Evolutionary conservation across 2,329 filamentous ascomycete species (phyloP).

Genomic region (Allantophomopsis cytisporea): DNA sequence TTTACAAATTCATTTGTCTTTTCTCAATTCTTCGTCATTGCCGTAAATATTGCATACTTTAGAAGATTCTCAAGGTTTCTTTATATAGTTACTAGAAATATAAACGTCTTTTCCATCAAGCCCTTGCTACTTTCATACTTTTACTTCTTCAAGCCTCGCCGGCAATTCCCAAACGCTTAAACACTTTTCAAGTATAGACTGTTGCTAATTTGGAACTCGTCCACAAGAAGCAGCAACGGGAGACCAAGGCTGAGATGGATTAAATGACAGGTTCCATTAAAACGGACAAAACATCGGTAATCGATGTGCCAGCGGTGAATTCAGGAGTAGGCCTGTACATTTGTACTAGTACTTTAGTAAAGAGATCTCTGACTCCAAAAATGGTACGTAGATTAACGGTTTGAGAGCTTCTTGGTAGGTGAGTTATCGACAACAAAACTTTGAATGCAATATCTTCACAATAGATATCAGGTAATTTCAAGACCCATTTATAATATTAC

Average conservation of each 20-base stretch:
- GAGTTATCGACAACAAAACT: constrained; percentile 67
- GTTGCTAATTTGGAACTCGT: constrained; percentile 39
- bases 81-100: constrained; percentile 21
- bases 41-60: no score
- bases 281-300: constrained; percentile 23
- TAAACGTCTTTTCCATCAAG: constrained; percentile 35
- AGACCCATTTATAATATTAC: constrained; percentile 43
- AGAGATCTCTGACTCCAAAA: constrained; percentile 12
- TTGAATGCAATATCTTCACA: constrained; percentile 72
- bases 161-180: constrained; percentile 32
- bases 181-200: constrained; percentile 42
- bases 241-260: constrained; percentile 35
- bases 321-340: constrained; percentile 75
- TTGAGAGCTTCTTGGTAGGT: constrained; percentile 63
- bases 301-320: constrained; percentile 58
- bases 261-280: constrained; percentile 42
- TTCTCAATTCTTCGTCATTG: no score
- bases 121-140: constrained; percentile 37
- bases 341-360: constrained; percentile 69
- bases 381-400: no score
- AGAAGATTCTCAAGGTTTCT: no score
- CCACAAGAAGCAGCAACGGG: constrained; percentile 36
- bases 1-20: no score
- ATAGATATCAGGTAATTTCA: constrained; percentile 64
- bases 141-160: constrained; percentile 42